phyloP scores from a whole-genome alignment of 441 rosid genomes.

The Populus tomentosa region DNA sequence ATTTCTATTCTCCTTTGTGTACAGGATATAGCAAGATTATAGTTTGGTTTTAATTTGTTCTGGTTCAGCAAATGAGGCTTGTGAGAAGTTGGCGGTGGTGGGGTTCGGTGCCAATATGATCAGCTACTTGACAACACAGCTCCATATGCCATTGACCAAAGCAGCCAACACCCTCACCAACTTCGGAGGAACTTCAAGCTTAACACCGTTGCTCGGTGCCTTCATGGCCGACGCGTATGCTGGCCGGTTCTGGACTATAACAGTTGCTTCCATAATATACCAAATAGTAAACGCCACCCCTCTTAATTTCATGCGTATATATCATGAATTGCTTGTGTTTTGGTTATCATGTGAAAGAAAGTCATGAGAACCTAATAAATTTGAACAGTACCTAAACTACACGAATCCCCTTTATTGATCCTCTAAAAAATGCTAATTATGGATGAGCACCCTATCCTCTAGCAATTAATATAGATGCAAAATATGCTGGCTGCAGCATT shows the following conservation, averaged over 20 bases:
- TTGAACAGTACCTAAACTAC: neutral
- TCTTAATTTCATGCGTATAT: neutral
- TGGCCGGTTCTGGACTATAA: constrained; percentile 86
- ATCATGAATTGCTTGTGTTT: neutral
- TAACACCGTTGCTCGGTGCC: constrained; percentile 91
- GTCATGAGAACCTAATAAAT: neutral
- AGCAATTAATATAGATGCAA: neutral
- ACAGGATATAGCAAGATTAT: neutral
- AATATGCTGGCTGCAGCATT: neutral
- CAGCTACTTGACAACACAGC: constrained; percentile 75
- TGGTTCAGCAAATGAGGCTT: constrained; percentile 67
- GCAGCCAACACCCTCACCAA: constrained; percentile 93
- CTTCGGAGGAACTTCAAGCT: constrained; percentile 77
- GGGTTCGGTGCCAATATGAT: constrained; percentile 85
- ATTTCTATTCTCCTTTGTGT: neutral
- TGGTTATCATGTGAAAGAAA: neutral
- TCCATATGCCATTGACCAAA: constrained; percentile 83
- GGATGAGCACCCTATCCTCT: neutral
- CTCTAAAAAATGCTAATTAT: neutral
- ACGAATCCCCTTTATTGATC: neutral
- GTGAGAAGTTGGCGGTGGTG: constrained; percentile 88
- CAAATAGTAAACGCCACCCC: constrained; percentile 43
- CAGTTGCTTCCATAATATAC: constrained; percentile 65
- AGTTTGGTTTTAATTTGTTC: neutral
- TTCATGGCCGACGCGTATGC: constrained; percentile 71